Conservation (phyloP, 2,329 filamentous ascomycete species). For the Alternaria sp. region DNA sequence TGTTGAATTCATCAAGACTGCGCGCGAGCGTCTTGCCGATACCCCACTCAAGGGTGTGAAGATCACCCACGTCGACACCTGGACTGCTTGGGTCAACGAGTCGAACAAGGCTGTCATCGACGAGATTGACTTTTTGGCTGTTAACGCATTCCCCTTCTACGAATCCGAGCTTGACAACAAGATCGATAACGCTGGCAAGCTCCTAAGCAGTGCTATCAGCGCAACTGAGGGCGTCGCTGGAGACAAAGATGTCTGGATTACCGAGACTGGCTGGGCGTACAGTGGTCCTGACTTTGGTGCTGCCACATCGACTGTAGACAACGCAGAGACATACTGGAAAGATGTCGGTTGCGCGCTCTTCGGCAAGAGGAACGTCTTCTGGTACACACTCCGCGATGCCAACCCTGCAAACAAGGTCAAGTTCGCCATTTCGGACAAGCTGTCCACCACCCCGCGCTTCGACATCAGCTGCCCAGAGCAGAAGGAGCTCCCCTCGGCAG, state of each 20-base stretch:
- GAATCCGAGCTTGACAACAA: constrained; percentile 44
- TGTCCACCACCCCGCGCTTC: constrained; percentile 62
- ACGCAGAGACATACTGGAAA: constrained; percentile 46
- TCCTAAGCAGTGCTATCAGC: constrained; percentile 40
- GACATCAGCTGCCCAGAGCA: constrained; percentile 61
- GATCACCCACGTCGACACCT: constrained; percentile 52
- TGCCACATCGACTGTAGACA: constrained; percentile 40
- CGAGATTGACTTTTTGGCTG: constrained; percentile 49
- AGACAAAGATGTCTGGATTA: constrained; percentile 50
- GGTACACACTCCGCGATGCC: constrained; percentile 48
- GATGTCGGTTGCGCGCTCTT: constrained; percentile 47
- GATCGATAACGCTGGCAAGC: constrained; percentile 54
- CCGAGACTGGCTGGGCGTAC: constrained; percentile 51
- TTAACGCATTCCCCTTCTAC: constrained; percentile 52
- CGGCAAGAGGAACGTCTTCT: constrained; percentile 46
- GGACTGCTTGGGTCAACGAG: constrained; percentile 48
- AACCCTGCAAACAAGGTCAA: constrained; percentile 68
- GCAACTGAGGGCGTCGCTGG: constrained; percentile 42
- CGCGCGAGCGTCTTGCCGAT: constrained; percentile 62
- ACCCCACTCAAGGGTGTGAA: constrained; percentile 66
- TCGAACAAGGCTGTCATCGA: constrained; percentile 49
- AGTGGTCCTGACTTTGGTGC: constrained; percentile 41
- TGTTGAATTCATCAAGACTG: constrained; percentile 63
- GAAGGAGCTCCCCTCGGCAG: constrained; percentile 23
- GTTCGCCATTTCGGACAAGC: constrained; percentile 65